Evolutionary conservation across 495 filamentous ascomycete genomes (phyloP), one percentile per base, ranked within the genome.

Genomic region (Copromyces sp.): DNA sequence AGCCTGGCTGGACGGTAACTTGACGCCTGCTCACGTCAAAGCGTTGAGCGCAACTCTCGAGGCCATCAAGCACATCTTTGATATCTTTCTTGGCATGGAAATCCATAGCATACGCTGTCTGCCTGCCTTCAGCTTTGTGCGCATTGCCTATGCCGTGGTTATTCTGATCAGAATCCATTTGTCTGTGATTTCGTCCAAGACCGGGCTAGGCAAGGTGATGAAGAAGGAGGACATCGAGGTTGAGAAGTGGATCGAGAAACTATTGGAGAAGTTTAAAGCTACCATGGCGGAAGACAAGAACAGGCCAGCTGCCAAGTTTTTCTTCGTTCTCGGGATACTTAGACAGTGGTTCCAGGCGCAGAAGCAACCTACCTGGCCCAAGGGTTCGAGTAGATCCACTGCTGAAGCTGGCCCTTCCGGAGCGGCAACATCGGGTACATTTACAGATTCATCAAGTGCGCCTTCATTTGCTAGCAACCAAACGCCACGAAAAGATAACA

Each of bases 141-240:
- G 94, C 16, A 89, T 93, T 45, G 88, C 92, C 39, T 97, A 83
- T 71, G 91, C 93, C 6, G 87, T 91, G 29, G 89, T 98, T n/a
- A 88, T 94, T 20, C 81, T 98, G 20, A 93, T 97, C 79, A 97
- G 96, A 77, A 88, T 97, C 73, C 93, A 93, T 80, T 92, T 93
- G 69, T 89, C 92, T 3, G 90, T 93, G 11, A 89, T 87, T 14
- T 85, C 88, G 12, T 86, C 92, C 0, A 82, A 88, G 61, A 89
- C 88, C 32, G 90, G 91, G 75, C 82, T 97, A 1, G 91, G 91
- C 4, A 91, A 89, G 76, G 87, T 97, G 29, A 90, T 97, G 72
- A 88, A 90, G 70, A 89, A 90, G 73, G 87, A 91, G 42, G 87
- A 91, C 61, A 86, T 97, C 78, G 88, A 88, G 53, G 88, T 97